Evolutionary conservation across 176 grass and related monocot genomes (phyloP), one percentile per base, ranked within the genome.

Genomic region (Juncus inflexus): DNA sequence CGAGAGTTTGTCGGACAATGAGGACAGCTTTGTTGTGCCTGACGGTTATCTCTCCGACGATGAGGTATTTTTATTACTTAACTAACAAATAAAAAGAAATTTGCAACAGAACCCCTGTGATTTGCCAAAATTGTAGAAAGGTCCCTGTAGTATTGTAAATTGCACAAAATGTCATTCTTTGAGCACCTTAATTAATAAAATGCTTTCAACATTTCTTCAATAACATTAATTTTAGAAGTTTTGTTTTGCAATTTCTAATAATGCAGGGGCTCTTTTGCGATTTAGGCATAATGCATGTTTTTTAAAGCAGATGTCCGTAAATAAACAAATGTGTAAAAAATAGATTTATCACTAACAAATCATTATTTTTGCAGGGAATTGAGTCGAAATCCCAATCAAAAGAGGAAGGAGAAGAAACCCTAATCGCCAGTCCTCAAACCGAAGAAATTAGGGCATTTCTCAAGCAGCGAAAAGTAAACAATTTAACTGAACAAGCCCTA

Each of bases 11-110:
- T 99, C 94, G 58, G 83, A 92, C 41, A 74, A 76, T 65, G 94
- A 99, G 87, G 94, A 90, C 78, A 92, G 94, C 62, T 92, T 99
- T 90, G 70, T 99, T 28, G 94, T 99, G 28, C 85, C 94, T 78
- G 94, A 99, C 70, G 88, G 88, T 49, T 90, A 99, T 74, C 78
- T 99, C 15, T 99, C 94, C 2, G 88, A 99, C 69, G 83, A 89
- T 63, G 94, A 99, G 88, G 94, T 90, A 83, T 42, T 36, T 0
- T 45, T 6, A 47, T 5, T 6, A 47, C 4, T 47, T 6, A 47
- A 47, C 9, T 6, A 47, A 47, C 9, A 47, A 47, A 47, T 47
- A 47, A 57, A 42, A 41, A 35, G 4, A 42, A 42, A n/a, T 69
- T 56, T 56, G 14, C 11, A 4, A 64, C 3, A n/a, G 19, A 3